A percentile compares a stretch with the other conserved stretches of the same genome.
phyloP scores from a whole-genome alignment of 805 yeast species.

The Monosporozyma aquatica region DNA sequence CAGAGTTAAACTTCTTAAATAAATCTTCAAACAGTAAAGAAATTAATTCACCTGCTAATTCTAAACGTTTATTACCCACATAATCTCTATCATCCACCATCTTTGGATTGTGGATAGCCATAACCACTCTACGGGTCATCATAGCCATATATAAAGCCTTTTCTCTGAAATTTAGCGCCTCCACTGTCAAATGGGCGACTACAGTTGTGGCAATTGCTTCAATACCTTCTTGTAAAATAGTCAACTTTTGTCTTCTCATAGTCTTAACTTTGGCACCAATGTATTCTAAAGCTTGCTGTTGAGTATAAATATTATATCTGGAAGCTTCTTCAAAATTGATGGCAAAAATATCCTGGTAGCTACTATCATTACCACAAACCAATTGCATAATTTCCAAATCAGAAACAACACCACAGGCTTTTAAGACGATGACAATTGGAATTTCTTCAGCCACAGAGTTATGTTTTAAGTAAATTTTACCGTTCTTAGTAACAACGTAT shows the following conservation, averaged over 20 bases:
- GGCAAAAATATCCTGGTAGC: conserved; percentile 86
- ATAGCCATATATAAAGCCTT: conserved; percentile 90
- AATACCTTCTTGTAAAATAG: conserved; percentile 84
- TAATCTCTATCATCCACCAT: conserved; percentile 98
- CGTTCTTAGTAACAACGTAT: conserved; percentile 87
- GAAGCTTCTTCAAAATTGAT: conserved; percentile 93
- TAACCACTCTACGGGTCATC: conserved; percentile 92
- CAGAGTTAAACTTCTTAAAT: conserved; percentile 91
- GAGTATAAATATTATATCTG: conserved; percentile 74
- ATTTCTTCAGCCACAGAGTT: conserved; percentile 92
- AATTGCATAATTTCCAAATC: conserved; percentile 90
- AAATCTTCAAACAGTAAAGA: conserved; percentile 91
- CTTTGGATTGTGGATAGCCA: conserved; percentile 89
- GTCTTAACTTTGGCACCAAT: conserved; percentile 90
- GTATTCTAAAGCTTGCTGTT: conserved; percentile 85
- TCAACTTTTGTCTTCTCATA: conserved; percentile 78
- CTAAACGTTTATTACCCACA: conserved; percentile 95
- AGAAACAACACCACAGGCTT: conserved; percentile 90
- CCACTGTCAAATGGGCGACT: conserved; percentile 87
- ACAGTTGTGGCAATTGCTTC: conserved; percentile 95
- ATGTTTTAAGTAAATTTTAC: conserved; percentile 82
- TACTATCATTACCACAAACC: conserved; percentile 83
- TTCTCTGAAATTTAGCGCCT: conserved; percentile 79
- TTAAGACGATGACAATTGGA: conserved; percentile 85
- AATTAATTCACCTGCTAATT: conserved; percentile 95